Evolutionary conservation across 192 early-diverging fungal species (phyloP), one percentile per base, ranked within the genome.

Genomic region (Coemansia sp.): DNA sequence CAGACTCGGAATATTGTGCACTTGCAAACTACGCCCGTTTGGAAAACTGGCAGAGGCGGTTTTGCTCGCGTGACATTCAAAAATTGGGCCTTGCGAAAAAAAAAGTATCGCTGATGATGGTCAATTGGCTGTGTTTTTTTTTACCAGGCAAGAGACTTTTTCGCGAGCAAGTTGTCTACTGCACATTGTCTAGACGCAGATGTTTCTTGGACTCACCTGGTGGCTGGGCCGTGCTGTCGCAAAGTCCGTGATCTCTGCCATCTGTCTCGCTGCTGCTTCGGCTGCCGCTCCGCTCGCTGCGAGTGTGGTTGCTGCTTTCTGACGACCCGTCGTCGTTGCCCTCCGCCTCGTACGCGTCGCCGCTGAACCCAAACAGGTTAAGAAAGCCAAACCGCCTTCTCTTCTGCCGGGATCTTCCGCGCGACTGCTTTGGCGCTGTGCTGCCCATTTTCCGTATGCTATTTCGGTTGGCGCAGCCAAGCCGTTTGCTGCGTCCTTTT

Each of bases 321-420:
- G 23, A 11, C 18, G 42, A 7, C 14, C 11, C 16, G 7, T 7
- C 31, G 23, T 19, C 29, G 16, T 28, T 48, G 43, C 5, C 29
- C 5, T 58, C 43, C 5, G 44, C 45, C 18, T 60, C 62, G 18
- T 40, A 62, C 6, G 60, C 14, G 6, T 62, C 64, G 3, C 63
- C 25, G 24, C 38, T 45, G 28, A 77, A 71, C 7, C 73, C 73
- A 67, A 77, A 77, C 25, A 77, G 56, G 60, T 60, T 77, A 33
- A 77, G 62, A 40, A 77, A 62, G 33, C 73, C 73, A 57, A 77
- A 77, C 23, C 67, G 67, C 44, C 46, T 62, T 23, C 55, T 56
- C 49, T 60, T 65, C 21, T 64, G 27, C 35, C 57, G 57, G 19
- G 63, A 67, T 67, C 68, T 59, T 45, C 38, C 40, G 27, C 46